Percentiles rank a stretch among this genome's conserved stretches.
phyloP scores from a whole-genome alignment of 371 early-diverging fungal genomes.

The Amoeboaphelidium protococcarum region DNA sequence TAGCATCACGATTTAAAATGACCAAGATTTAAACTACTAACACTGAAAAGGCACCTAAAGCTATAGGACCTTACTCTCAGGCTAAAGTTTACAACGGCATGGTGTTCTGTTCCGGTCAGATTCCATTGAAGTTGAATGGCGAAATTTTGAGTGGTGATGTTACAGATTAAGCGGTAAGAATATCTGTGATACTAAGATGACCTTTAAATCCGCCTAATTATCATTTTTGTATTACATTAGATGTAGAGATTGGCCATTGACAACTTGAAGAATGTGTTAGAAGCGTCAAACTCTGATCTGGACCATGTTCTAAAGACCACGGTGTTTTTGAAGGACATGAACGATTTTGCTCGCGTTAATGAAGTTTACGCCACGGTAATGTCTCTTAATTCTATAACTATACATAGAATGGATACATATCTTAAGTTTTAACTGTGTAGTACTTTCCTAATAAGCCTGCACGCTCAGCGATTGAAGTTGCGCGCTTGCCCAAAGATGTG shows the following conservation, averaged over 20 bases:
- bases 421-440: constrained; percentile 22
- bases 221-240: too few species aligned
- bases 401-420: constrained; percentile 5
- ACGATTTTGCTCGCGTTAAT: constrained; percentile 64
- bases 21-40: too few species aligned
- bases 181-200: too few species aligned
- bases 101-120: constrained; percentile 56
- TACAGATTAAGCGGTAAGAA: constrained; percentile 30
- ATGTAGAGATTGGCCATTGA: constrained; percentile 29
- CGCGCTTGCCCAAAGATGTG: constrained; percentile 59
- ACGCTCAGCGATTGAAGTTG: constrained; percentile 66
- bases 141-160: constrained; percentile 32
- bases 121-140: constrained; percentile 31
- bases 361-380: constrained; percentile 35
- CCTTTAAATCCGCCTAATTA: background rate
- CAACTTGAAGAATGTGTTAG: constrained; percentile 46
- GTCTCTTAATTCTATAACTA: background rate
- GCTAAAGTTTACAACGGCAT: constrained; percentile 58
- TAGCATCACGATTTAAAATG: too few species aligned
- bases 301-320: constrained; percentile 66
- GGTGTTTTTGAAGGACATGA: constrained; percentile 66
- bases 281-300: constrained; percentile 38
- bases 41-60: constrained; percentile 13
- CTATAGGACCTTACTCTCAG: constrained; percentile 25
- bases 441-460: constrained; percentile 32